Evolutionary conservation across 164 flowering plant species (phyloP).

Genomic region (Chloranthus sessilifolius): DNA sequence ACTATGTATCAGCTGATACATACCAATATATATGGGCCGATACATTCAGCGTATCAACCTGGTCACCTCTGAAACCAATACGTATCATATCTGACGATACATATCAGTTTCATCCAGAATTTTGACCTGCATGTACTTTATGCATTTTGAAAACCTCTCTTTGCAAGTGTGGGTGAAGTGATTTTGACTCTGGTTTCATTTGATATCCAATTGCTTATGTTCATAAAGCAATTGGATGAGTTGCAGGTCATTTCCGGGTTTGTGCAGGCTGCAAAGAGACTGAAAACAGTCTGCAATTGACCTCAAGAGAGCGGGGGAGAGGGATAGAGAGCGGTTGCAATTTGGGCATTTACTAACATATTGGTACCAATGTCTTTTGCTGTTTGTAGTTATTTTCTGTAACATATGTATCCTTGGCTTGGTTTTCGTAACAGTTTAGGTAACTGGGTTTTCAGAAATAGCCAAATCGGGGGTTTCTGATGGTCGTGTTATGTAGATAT

Average conservation of each 20-base stretch:
- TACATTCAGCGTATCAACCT: not conserved
- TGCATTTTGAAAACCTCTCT: too few species aligned
- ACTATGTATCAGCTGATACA: too few species aligned
- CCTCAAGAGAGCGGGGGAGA: too few species aligned
- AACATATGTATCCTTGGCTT: slow-evolving; percentile 31
- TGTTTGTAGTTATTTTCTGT: slow-evolving; percentile 22
- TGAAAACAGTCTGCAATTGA: slow-evolving; percentile 78
- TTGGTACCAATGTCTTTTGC: not conserved
- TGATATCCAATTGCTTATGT: slow-evolving; percentile 17
- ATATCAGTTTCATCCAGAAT: too few species aligned
- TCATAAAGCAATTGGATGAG: slow-evolving; percentile 90
- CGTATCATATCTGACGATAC: too few species aligned
- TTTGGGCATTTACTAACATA: slow-evolving; percentile 45
- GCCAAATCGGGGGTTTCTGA: slow-evolving; percentile 26
- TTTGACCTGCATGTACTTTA: too few species aligned
- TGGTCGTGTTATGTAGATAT: slow-evolving; percentile 31
- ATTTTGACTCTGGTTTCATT: not conserved
- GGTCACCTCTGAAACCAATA: too few species aligned
- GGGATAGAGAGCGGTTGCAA: too few species aligned
- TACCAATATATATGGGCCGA: too few species aligned
- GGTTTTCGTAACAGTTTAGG: slow-evolving; percentile 16
- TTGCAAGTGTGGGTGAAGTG: too few species aligned
- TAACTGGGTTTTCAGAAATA: slow-evolving; percentile 11
- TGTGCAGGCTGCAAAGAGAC: slow-evolving; percentile 78
- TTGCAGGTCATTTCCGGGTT: slow-evolving; percentile 88